Percentiles rank a stretch among this genome's conserved stretches.
Evolutionary conservation across 805 yeast genomes (phyloP).

Genomic region (Starmerella bacillaris): DNA sequence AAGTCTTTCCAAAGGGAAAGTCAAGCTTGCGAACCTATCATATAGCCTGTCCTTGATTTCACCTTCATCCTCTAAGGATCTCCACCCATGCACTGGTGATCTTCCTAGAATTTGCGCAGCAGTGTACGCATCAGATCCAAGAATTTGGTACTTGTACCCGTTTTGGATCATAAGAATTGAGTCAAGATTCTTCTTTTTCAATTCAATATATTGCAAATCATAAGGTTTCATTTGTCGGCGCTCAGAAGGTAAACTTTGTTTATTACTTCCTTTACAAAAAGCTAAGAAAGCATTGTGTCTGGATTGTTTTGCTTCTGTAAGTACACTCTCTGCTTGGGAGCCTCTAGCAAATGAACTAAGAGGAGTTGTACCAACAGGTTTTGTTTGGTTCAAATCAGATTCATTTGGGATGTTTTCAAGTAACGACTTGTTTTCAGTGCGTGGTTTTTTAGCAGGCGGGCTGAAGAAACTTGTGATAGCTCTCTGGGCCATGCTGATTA

Average conservation of each 20-base stretch:
- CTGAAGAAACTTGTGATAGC: constrained; percentile 11
- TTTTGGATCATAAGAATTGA: constrained; percentile 68
- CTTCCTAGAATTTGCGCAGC: constrained; percentile 41
- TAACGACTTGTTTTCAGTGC: background rate
- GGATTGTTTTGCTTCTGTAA: background rate
- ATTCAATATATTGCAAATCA: constrained; percentile 54
- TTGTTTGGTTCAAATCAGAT: background rate
- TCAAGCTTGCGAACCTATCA: constrained; percentile 58
- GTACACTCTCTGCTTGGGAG: background rate
- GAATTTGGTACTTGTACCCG: constrained; percentile 80
- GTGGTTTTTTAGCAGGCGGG: background rate
- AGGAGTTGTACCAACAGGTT: no score
- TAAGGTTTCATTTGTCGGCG: constrained; percentile 46
- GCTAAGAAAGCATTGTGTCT: background rate
- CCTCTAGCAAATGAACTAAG: no score
- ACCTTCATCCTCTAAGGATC: constrained; percentile 30
- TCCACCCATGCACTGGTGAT: constrained; percentile 51
- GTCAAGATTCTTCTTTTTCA: constrained; percentile 44
- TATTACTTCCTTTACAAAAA: background rate
- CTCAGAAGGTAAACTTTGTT: constrained; percentile 1
- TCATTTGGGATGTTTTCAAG: no score
- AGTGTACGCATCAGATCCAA: constrained; percentile 62
- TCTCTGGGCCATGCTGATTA: constrained; percentile 8
- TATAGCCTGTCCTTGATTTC: constrained; percentile 34
- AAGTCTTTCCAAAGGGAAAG: constrained; percentile 63